Evolutionary conservation across 208 protist species (phyloP), one percentile per base, ranked within the genome.

Genomic region (Phytomonas francai): DNA sequence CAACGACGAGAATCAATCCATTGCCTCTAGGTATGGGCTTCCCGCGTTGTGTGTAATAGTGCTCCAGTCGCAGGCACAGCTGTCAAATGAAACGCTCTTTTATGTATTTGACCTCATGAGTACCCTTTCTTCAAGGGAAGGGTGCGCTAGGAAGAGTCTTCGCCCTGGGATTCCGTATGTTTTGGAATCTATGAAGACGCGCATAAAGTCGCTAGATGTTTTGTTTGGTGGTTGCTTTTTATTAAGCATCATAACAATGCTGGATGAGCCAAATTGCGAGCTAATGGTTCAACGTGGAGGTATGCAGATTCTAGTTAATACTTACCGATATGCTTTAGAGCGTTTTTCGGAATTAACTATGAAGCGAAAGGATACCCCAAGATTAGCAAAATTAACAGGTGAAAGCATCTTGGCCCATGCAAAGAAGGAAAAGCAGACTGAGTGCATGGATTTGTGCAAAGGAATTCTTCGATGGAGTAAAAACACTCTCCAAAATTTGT

Each of bases 81-180:
- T 95, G 22, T 68, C 77, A 11, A 49, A 67, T 4, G 78, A 82
- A 32, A 89, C 80, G 30, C 71, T 95, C 49, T 88, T 82, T 70
- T 77, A 76, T 72, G 67, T 87, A 19, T 89, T 91, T 62, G 89
- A 92, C 62, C 63, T 93, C 6, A 78, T 87, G 33, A 84, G 81
- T 67, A 95, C 89, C 14, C 66, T 95, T 45, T 63, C 80, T 30
- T 80, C 84, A 32, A 77, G 59, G 61, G 80, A 81, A 67, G 81
- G 74, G 12, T 54, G 59, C 25, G 79, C 77, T 39, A 78, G 85
- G 30, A 58, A 63, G 34, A 67, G 70, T 34, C 67, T 92, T 51
- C 78, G 84, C 2, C 87, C 87, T 3, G 77, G 72, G 57, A 91
- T 95, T 65, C 89, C 87, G 22, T 88, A 91, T 68, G 64, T 89